Base-by-base conservation (phyloP, 139 green algal species). In the Chlamydomonas urium region DNA sequence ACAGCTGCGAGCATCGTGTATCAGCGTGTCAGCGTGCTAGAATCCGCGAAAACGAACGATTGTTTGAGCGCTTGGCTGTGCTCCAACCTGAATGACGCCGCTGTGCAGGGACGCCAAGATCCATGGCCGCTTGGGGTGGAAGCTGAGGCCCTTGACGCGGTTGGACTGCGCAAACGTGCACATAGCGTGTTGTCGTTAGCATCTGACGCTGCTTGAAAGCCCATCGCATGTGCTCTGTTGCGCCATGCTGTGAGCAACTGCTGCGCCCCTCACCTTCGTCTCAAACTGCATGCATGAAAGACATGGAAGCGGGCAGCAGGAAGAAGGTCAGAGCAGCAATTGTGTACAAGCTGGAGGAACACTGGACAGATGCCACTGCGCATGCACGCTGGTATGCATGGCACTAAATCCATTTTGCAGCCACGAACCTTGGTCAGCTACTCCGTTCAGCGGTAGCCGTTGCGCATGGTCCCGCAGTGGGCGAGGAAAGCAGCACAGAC, bases 111-210 rank as follows among this genome's bases (percentile, higher is more conserved):
- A 97, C 24, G 96, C 93, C 14, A 99, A 81, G 56, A 99, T 97
- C 96, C 96, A 99, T 93, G 96, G 96, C 72, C 96, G 85, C 81
- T 96, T 97, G 17, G 96, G 95, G 76, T 99, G 96, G 75, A 99
- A 99, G 67, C 83, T 89, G 59, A 99, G 73, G 8, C 96, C 96
- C 79, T 99, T 99, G 65, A 99, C 95, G 33, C 95, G 84, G 71
- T 98, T 98, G 71, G 71, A 77, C 61, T 77, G 60, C 32, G 33
- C 19, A 67, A 42, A 42, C 19, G 29, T 45, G 14, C 38, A 67
- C n/a, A 8, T 37, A 42, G 8, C 19, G 8, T 65, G 45, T 56
- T 21, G 21, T 17, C 45, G 21, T 26, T 17, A 26, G 45, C 17
- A 56, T 56, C 17, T 56, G 21, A 26, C 45, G 45, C 28, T 17